phyloP scores from a whole-genome alignment of 805 yeast genomes.

The Jamesozyma spencerorum region DNA sequence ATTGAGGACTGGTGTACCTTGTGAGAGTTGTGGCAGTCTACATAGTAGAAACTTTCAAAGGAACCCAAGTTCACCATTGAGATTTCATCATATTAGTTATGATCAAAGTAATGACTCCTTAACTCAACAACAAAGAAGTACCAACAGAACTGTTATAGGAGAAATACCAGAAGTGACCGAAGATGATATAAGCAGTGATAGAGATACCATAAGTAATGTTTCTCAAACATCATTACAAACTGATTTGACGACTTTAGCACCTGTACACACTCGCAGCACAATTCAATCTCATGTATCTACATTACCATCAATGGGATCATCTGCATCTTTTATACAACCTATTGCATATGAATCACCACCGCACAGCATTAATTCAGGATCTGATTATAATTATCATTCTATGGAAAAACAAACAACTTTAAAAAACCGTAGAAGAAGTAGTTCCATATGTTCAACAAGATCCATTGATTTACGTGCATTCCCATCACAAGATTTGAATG shows the following conservation, averaged over 20 bases:
- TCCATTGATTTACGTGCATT: conserved; percentile 25
- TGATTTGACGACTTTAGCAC: not conserved
- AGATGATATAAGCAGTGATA: no score
- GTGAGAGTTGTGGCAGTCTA: no score
- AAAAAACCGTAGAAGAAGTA: not conserved
- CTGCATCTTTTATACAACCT: not conserved
- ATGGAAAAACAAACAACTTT: not conserved
- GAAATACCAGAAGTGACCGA: not conserved
- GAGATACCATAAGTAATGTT: not conserved
- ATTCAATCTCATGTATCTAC: not conserved
- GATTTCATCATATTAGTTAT: no score
- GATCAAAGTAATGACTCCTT: no score
- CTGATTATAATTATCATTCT: no score
- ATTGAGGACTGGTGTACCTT: no score
- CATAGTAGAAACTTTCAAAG: not conserved
- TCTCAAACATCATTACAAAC: not conserved
- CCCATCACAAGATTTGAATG: conserved; percentile 37
- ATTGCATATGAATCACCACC: not conserved
- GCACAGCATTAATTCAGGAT: not conserved
- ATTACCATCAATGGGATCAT: not conserved
- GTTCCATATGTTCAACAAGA: conserved; percentile 5
- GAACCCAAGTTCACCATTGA: not conserved
- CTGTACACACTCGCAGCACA: conserved; percentile 2
- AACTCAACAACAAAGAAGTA: not conserved
- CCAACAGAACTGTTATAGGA: not conserved